Conservation (phyloP, 2,329 filamentous ascomycete species). For the Diaporthe australafricana region DNA sequence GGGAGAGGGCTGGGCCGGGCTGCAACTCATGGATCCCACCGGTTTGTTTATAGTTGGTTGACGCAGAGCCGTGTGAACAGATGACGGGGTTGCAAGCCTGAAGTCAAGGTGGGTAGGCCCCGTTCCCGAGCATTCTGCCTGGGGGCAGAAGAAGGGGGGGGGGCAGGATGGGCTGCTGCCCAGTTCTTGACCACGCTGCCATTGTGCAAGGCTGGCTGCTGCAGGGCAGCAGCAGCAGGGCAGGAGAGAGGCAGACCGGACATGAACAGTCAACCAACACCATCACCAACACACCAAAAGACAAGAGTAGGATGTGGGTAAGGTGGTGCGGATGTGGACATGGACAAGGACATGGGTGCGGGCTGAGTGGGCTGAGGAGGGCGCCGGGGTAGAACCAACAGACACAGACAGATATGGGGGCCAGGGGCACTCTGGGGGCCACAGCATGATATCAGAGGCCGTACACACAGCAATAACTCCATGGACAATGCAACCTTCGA, state of each 20-base stretch:
- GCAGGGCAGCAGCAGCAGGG: constrained; percentile 17
- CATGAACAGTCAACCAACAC: constrained; percentile 16
- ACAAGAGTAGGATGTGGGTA: constrained; percentile 14
- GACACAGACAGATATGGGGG: constrained; percentile 13
- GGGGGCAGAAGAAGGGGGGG: not conserved
- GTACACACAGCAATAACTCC: not conserved
- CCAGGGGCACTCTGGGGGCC: constrained; percentile 22
- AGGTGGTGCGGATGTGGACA: constrained; percentile 22
- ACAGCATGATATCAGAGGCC: constrained; percentile 15
- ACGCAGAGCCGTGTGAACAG: constrained; percentile 6
- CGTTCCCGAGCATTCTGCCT: constrained; percentile 11
- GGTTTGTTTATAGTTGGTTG: constrained; percentile 25
- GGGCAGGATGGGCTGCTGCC: constrained; percentile 18
- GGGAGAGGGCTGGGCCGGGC: constrained; percentile 19
- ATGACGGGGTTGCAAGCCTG: constrained; percentile 10
- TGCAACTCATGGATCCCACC: constrained; percentile 23
- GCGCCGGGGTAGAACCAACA: constrained; percentile 27
- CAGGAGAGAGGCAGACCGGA: not conserved
- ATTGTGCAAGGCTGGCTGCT: constrained; percentile 18
- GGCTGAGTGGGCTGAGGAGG: constrained; percentile 27
- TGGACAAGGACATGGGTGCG: constrained; percentile 28
- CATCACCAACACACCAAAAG: constrained; percentile 18
- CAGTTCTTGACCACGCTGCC: constrained; percentile 28
- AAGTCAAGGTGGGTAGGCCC: not conserved
- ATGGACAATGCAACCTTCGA: constrained; percentile 8